These are phyloP conservation scores for Balamuthia mandrillaris DNA, from an alignment of 208 protist species.

Conservation along the genomic window DNA sequence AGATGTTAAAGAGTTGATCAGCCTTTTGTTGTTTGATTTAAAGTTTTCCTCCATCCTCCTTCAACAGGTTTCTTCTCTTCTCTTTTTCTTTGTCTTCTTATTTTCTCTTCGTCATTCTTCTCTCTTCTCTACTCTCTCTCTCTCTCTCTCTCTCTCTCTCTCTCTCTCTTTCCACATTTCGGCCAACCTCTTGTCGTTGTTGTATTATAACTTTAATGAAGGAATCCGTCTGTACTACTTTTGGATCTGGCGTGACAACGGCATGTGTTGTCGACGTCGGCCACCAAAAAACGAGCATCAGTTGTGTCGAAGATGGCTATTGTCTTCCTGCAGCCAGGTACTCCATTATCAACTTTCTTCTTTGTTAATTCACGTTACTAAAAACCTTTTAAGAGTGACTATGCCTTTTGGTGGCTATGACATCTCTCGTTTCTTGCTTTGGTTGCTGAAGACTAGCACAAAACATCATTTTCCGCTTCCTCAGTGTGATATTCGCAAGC, in stretches of 20 bases:
- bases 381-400: not conserved
- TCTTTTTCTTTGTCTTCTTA: not conserved
- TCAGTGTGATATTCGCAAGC: not conserved
- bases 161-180: no score
- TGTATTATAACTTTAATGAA: no score
- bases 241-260: not conserved
- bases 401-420: not conserved
- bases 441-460: not conserved
- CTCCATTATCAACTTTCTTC: not conserved
- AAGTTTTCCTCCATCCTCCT: not conserved
- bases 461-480: not conserved
- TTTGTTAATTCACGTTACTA: not conserved
- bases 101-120: no score
- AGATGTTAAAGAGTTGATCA: not conserved
- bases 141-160: no score
- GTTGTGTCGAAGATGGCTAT: slow-evolving; percentile 24
- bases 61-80: not conserved
- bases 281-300: slow-evolving; percentile 17
- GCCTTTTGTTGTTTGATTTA: not conserved
- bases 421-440: not conserved
- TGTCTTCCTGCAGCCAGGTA: not conserved
- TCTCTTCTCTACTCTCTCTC: no score
- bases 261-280: slow-evolving; percentile 31
- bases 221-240: slow-evolving; percentile 24
- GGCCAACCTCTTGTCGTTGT: no score